Conservation (phyloP, 2,329 filamentous ascomycete species). For the Colletotrichum sojae region DNA sequence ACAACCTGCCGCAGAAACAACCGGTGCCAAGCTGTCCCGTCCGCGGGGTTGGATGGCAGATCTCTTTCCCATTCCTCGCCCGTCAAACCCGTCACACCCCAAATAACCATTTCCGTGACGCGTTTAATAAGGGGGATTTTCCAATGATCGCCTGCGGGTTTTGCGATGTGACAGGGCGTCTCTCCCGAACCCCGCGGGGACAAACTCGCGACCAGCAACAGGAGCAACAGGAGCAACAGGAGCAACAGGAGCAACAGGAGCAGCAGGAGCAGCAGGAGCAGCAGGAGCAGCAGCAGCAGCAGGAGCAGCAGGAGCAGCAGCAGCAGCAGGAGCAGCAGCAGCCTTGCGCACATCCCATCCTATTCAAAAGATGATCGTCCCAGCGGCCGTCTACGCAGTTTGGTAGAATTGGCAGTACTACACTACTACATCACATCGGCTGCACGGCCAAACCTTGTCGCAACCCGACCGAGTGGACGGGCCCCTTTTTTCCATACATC, state of each 20-base stretch:
- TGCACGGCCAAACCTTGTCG: constrained; percentile 19
- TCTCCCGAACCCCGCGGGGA: constrained; percentile 16
- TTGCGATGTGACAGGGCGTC: constrained; percentile 7
- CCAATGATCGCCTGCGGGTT: constrained; percentile 26
- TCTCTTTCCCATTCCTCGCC: constrained; percentile 13
- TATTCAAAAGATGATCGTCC: constrained; percentile 6
- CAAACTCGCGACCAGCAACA: too few species aligned
- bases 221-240: too few species aligned
- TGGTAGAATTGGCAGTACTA: too few species aligned
- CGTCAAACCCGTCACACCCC: not conserved
- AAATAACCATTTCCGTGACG: constrained; percentile 27
- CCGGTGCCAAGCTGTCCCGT: not conserved
- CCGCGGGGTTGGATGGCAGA: not conserved
- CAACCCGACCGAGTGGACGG: constrained; percentile 9
- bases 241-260: too few species aligned
- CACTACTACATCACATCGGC: constrained; percentile 2
- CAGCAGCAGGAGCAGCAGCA: not conserved
- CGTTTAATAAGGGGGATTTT: constrained; percentile 35
- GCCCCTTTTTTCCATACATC: constrained; percentile 8
- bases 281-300: too few species aligned
- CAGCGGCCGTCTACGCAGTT: not conserved
- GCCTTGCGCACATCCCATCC: constrained; percentile 10
- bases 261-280: too few species aligned
- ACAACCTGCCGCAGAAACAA: constrained; percentile 4
- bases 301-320: too few species aligned